These are phyloP conservation scores for Leccinum longicurvipes DNA, from an alignment of 768 basidiomycete species.

Conservation along the genomic window DNA sequence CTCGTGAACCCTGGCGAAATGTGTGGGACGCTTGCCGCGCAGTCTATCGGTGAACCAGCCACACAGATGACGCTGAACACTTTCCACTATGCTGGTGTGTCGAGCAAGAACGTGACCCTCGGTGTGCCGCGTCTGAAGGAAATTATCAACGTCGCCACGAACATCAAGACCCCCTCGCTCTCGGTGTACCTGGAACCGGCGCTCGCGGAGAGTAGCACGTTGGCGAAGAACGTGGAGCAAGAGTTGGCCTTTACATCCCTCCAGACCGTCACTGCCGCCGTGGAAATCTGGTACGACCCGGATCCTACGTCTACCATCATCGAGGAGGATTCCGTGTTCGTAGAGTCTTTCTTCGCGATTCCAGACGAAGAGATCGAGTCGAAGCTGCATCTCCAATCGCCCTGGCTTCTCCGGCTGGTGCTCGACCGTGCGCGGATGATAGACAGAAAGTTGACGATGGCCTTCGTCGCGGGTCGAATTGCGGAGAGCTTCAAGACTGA, in stretches of 20 bases:
- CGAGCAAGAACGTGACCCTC: constrained; percentile 98
- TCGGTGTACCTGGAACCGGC: constrained; percentile 82
- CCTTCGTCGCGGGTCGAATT: constrained; percentile 89
- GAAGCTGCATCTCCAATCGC: constrained; percentile 88
- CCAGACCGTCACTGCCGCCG: constrained; percentile 89
- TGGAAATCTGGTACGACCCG: constrained; percentile 98
- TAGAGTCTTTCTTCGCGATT: constrained; percentile 98
- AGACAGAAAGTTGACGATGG: constrained; percentile 94
- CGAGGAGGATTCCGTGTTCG: constrained; percentile 93
- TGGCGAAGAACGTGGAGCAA: constrained; percentile 88
- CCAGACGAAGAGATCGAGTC: constrained; percentile 94
- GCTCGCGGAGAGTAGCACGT: constrained; percentile 53
- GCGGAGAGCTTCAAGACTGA: constrained; percentile 94
- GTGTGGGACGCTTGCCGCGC: constrained; percentile 97
- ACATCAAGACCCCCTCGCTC: constrained; percentile 98
- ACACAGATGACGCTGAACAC: constrained; percentile 99
- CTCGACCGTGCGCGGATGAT: constrained; percentile 98
- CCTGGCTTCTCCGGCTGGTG: constrained; percentile 95
- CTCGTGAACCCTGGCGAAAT: constrained; percentile 94
- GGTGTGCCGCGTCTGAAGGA: constrained; percentile 99
- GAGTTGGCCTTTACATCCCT: constrained; percentile 93
- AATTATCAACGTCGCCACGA: constrained; percentile 97
- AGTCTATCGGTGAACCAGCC: constrained; percentile 98
- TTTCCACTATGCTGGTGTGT: constrained; percentile 99
- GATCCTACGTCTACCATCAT: constrained; percentile 90